Evolutionary conservation across 306 rosid genomes (phyloP).

Genomic region (Lathyrus sativus): DNA sequence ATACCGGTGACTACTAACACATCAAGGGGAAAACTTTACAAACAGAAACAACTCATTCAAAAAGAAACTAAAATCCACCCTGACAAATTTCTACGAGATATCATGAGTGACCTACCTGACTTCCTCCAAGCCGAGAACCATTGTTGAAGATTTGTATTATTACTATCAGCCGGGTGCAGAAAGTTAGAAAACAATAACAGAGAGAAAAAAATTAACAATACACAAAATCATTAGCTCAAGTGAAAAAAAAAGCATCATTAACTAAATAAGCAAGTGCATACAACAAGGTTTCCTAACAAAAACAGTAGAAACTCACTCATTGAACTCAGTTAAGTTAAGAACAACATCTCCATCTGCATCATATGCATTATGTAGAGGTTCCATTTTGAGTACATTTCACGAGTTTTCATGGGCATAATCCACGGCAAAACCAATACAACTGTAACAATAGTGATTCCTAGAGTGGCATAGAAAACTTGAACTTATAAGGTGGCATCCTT

Average conservation of each 20-base stretch:
- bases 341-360: constrained; percentile 84
- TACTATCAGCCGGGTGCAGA: constrained; percentile 93
- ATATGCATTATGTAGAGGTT: constrained; percentile 58
- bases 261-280: background rate
- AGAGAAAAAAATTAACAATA: constrained; percentile 35
- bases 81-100: constrained; percentile 20
- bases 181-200: constrained; percentile 53
- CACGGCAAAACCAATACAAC: no score
- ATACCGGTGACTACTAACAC: background rate
- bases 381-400: constrained; percentile 41
- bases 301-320: constrained; percentile 66
- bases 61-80: constrained; percentile 11
- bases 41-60: constrained; percentile 11
- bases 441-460: no score
- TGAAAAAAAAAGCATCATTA: constrained; percentile 5
- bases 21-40: constrained; percentile 22
- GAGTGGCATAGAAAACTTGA: no score
- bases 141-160: constrained; percentile 67
- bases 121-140: constrained; percentile 97
- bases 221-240: constrained; percentile 20
- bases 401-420: constrained; percentile 45
- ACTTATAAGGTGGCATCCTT: no score
- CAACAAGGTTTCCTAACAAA: constrained; percentile 34
- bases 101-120: constrained; percentile 73
- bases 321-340: constrained; percentile 82